Evolutionary conservation across 495 filamentous ascomycete species (phyloP).

Genomic region (Darksidea phi): DNA sequence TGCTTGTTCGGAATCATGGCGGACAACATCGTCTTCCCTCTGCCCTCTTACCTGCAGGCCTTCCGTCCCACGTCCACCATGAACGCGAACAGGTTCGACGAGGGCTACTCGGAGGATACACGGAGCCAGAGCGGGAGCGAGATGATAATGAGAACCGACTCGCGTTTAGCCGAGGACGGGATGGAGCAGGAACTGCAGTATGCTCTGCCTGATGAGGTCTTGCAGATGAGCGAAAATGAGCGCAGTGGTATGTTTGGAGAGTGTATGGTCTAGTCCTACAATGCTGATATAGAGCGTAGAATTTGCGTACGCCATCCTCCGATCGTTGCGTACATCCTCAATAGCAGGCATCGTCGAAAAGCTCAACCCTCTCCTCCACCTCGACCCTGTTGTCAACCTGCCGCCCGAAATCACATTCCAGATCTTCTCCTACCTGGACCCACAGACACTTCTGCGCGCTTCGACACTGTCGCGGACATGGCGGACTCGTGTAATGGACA

Average conservation of each 20-base stretch:
- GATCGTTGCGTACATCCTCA: conserved; percentile 69
- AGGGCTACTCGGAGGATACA: conserved; percentile 67
- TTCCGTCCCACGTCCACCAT: conserved; percentile 32
- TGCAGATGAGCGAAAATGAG: conserved; percentile 53
- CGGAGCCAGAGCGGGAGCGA: conserved; percentile 55
- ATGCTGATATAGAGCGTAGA: conserved; percentile 37
- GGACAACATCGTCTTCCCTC: conserved; percentile 13
- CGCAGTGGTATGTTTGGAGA: conserved; percentile 51
- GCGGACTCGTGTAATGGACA: conserved; percentile 77
- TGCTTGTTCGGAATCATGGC: conserved; percentile 3
- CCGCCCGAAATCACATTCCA: conserved; percentile 86
- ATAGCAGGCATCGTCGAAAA: conserved; percentile 75
- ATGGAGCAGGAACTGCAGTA: conserved; percentile 25
- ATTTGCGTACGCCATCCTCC: conserved; percentile 64
- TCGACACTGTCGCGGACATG: conserved; percentile 76
- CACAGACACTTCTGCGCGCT: conserved; percentile 70
- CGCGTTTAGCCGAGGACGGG: conserved; percentile 33
- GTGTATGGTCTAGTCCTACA: background rate
- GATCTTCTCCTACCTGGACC: conserved; percentile 81
- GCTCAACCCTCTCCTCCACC: conserved; percentile 76
- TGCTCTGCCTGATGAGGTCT: conserved; percentile 53
- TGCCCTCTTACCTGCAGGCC: conserved; percentile 29
- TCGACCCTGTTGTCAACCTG: conserved; percentile 82
- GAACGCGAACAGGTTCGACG: conserved; percentile 48
- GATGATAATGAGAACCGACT: conserved; percentile 40